A percentile compares a stretch with the other conserved stretches of the same genome.
These are phyloP conservation scores for Sclerotinia sclerotiorum DNA, from an alignment of 2,329 filamentous ascomycete species.

Conservation along the genomic window DNA sequence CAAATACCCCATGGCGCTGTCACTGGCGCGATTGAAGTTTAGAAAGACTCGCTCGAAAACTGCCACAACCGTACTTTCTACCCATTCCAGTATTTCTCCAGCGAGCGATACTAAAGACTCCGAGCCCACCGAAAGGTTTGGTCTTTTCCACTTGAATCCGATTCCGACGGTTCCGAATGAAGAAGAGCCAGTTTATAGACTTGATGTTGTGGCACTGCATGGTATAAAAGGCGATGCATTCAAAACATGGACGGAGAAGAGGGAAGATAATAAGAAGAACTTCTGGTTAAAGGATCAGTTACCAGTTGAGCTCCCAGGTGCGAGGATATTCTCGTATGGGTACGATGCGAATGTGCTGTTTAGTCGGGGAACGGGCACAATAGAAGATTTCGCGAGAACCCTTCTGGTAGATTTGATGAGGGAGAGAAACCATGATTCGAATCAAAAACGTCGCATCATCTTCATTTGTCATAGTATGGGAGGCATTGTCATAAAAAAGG, in stretches of 20 bases:
- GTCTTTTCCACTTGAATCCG: constrained; percentile 16
- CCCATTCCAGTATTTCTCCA: background rate
- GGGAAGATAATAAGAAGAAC: constrained; percentile 21
- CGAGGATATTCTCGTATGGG: constrained; percentile 32
- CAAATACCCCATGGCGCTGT: background rate
- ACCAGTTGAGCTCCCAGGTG: constrained; percentile 28
- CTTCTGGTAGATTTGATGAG: constrained; percentile 27
- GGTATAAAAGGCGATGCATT: constrained; percentile 30
- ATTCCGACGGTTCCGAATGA: background rate
- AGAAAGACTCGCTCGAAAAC: background rate
- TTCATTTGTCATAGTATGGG: constrained; percentile 35
- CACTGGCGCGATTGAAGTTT: background rate
- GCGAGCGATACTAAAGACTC: background rate
- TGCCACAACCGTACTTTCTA: background rate
- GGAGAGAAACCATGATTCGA: background rate
- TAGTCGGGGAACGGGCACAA: constrained; percentile 20
- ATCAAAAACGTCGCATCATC: constrained; percentile 27
- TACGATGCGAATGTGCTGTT: constrained; percentile 30
- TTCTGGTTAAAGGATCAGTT: constrained; percentile 33
- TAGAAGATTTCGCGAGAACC: constrained; percentile 26
- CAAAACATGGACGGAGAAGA: constrained; percentile 31
- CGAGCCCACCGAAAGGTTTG: background rate
- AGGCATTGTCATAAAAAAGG: constrained; percentile 31
- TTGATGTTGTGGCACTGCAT: constrained; percentile 32
- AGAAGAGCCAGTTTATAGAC: background rate